phyloP scores from a whole-genome alignment of 331 rosid species.

The Saraca asoca region DNA sequence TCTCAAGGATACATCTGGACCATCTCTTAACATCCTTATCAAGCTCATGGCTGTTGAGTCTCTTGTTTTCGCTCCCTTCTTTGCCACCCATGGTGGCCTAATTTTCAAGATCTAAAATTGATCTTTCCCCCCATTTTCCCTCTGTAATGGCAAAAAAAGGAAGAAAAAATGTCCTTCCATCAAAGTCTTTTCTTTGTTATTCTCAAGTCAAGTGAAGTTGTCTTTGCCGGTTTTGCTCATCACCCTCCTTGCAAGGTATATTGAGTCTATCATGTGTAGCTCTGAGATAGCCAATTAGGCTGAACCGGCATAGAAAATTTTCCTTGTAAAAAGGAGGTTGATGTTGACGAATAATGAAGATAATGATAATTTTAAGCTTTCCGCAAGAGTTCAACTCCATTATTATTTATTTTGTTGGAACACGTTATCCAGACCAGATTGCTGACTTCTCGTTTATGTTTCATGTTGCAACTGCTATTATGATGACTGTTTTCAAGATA shows the following conservation, averaged over 20 bases:
- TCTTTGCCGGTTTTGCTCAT: conserved; percentile 25
- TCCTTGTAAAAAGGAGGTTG: conserved; percentile 39
- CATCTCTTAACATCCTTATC: conserved; percentile 93
- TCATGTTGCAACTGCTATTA: too few species aligned
- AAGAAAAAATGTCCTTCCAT: neutral
- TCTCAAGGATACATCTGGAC: conserved; percentile 92
- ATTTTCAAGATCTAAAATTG: conserved; percentile 66
- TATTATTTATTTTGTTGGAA: neutral
- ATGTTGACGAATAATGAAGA: conserved; percentile 16
- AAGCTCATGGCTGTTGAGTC: conserved; percentile 97
- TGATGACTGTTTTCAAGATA: too few species aligned
- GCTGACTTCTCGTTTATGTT: neutral
- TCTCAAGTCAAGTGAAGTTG: neutral
- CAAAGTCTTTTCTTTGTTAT: conserved; percentile 26
- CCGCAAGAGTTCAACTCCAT: neutral
- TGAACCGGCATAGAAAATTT: conserved; percentile 36
- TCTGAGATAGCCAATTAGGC: conserved; percentile 37
- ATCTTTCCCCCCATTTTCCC: conserved; percentile 13
- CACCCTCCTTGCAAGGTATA: neutral
- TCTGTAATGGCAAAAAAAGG: neutral
- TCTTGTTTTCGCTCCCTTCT: conserved; percentile 92
- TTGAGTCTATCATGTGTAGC: conserved; percentile 21
- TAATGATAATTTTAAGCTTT: conserved; percentile 29
- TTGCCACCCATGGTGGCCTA: conserved; percentile 89
- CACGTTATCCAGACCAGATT: neutral